Conservation (phyloP, 148 eudicot genomes). For the Fagopyrum esculentum region DNA sequence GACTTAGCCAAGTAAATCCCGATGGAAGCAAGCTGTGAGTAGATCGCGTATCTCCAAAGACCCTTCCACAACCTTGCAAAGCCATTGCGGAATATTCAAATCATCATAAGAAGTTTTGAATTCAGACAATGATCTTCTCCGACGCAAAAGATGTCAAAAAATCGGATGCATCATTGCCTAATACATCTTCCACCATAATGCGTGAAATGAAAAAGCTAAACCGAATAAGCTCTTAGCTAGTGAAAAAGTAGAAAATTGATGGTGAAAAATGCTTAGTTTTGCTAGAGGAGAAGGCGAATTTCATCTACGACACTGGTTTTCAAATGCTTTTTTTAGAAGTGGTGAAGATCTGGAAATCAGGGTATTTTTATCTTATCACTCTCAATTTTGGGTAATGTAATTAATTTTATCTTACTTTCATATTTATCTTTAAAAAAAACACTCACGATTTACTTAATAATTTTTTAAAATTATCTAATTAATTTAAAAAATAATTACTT, state of each 20-base stretch:
- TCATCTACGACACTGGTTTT: not conserved
- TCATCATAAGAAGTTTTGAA: constrained; percentile 50
- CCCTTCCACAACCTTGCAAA: constrained; percentile 68
- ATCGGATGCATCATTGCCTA: constrained; percentile 69
- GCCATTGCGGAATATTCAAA: constrained; percentile 56
- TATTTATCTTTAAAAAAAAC: too few species aligned
- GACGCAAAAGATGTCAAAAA: constrained; percentile 57
- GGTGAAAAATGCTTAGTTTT: not conserved
- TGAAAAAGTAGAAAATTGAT: not conserved
- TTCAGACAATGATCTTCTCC: constrained; percentile 40
- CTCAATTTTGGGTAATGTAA: too few species aligned
- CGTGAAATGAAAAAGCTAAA: not conserved
- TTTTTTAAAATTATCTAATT: too few species aligned
- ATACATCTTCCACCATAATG: constrained; percentile 38
- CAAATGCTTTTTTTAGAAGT: not conserved
- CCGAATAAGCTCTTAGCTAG: not conserved
- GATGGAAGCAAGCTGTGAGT: constrained; percentile 77
- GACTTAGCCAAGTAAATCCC: constrained; percentile 54
- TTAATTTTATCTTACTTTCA: too few species aligned
- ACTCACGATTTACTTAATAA: too few species aligned
- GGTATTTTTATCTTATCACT: not conserved
- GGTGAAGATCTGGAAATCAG: constrained; percentile 5
- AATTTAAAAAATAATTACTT: too few species aligned
- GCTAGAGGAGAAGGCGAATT: not conserved
- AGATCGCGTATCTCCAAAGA: constrained; percentile 83